Evolutionary conservation across 805 yeast genomes (phyloP), one percentile per base, ranked within the genome.

Genomic region (Candida michaelii): DNA sequence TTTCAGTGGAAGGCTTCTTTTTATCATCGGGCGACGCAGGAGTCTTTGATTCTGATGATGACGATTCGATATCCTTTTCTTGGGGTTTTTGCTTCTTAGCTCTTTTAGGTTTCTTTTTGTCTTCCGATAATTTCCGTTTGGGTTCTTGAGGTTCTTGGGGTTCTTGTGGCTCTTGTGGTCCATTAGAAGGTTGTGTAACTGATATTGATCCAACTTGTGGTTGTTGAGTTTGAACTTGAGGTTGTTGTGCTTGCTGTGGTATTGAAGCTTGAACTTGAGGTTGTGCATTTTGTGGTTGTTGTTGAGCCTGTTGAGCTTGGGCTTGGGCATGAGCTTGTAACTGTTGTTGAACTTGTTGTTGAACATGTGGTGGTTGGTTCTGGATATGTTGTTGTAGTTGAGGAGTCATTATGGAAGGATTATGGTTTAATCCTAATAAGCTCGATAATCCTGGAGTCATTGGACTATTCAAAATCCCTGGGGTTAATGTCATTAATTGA

Each of bases 371-470:
- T 23, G 41, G 48, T 27, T 33, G 43, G 23, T 39, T 41, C 41
- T 27, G 40, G 16, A 36, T 30, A 17, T 35, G 38, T 13, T 36
- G 32, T 31, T 47, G 47, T 7, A 44, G 25, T 16, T 27, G 35
- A 9, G 62, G 46, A 13, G 42, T 24, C 45, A 27, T 33, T 16
- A 40, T 36, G 2, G 38, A 12, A 16, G 36, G 14, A 17, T 46
- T 40, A 11, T 27, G 37, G 13, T 59, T 51, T 19, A 67, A 54
- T 1, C 73, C 73, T 24, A 69, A 49, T n/a, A 70, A 55, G 40
- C 65, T 60, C 33, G 63, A 61, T 23, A 77, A 56, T 0, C 76
- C 76, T 0, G 82, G 81, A 2, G 79, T 74, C 55, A 73, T 71
- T 19, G 73, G 68, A 18, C 73, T 70, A 36, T 66, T 65, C n/a